Percentiles rank a stretch among this genome's conserved stretches.
phyloP scores from a whole-genome alignment of 768 basidiomycete species.

The Trametes meyenii region DNA sequence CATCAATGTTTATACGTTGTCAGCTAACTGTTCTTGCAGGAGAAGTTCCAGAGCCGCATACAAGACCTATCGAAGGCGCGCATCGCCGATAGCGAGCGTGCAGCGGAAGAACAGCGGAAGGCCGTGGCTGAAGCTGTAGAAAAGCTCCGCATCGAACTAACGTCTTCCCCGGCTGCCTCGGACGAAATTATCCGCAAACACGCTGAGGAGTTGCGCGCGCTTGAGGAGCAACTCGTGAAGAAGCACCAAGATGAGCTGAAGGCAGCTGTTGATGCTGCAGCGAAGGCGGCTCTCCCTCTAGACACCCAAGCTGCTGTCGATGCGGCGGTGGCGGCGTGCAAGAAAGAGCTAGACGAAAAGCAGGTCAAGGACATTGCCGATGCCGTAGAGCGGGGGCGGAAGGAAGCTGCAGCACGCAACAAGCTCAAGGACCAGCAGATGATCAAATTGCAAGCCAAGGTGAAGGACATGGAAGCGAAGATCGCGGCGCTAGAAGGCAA shows the following conservation, averaged over 20 bases:
- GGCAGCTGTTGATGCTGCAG: slow-evolving; percentile 53
- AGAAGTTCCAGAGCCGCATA: slow-evolving; percentile 62
- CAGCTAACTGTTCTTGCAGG: slow-evolving; percentile 41
- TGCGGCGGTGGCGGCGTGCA: slow-evolving; percentile 47
- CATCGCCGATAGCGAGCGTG: slow-evolving; percentile 47
- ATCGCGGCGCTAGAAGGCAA: slow-evolving; percentile 58
- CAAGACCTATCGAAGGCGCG: slow-evolving; percentile 55
- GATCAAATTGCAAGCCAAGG: slow-evolving; percentile 56
- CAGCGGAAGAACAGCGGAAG: slow-evolving; percentile 46
- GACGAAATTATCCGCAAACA: slow-evolving; percentile 56
- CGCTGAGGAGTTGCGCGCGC: slow-evolving; percentile 56
- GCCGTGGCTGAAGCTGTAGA: slow-evolving; percentile 61
- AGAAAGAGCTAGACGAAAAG: slow-evolving; percentile 54
- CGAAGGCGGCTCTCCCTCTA: slow-evolving; percentile 33
- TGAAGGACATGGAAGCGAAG: slow-evolving; percentile 72
- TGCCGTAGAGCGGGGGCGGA: slow-evolving; percentile 70
- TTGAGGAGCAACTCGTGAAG: slow-evolving; percentile 55
- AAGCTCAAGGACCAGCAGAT: slow-evolving; percentile 76
- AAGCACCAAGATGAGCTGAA: slow-evolving; percentile 59
- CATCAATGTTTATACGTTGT: not conserved
- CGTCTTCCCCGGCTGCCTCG: slow-evolving; percentile 28
- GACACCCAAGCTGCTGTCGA: slow-evolving; percentile 53
- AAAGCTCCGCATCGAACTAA: slow-evolving; percentile 53
- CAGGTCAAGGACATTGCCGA: slow-evolving; percentile 60
- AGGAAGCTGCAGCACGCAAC: slow-evolving; percentile 60